phyloP scores from a whole-genome alignment of 1,284 basidiomycete genomes.

The Apiotrichum laibachii region DNA sequence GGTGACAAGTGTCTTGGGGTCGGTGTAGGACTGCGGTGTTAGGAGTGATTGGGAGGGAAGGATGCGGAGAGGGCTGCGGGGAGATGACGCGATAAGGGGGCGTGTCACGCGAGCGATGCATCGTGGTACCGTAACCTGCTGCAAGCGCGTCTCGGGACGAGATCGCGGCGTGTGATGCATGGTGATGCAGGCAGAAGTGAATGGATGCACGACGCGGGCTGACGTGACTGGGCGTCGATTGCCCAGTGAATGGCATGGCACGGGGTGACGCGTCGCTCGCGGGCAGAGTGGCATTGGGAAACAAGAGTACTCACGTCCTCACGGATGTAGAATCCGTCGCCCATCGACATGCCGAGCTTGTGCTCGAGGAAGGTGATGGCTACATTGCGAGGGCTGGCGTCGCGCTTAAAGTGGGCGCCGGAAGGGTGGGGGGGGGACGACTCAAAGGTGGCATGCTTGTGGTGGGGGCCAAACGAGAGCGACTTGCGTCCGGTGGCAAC shows the following conservation, averaged over 20 bases:
- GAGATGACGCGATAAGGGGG: not conserved
- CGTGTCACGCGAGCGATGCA: not conserved
- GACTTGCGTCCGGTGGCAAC: constrained; percentile 60
- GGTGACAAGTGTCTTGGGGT: constrained; percentile 73
- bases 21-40: constrained; percentile 80
- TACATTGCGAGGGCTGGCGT: constrained; percentile 27
- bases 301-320: constrained; percentile 48
- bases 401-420: constrained; percentile 8
- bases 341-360: constrained; percentile 30
- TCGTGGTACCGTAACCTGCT: no score
- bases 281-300: not conserved
- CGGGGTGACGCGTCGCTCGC: no score
- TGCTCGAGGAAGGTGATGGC: constrained; percentile 34
- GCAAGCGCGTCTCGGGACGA: no score
- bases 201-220: no score
- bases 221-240: no score
- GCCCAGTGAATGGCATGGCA: no score
- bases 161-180: no score
- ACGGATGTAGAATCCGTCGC: constrained; percentile 46
- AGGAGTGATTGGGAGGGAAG: constrained; percentile 50
- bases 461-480: constrained; percentile 71
- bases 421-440: constrained; percentile 53
- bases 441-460: constrained; percentile 67
- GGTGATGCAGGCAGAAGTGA: no score
- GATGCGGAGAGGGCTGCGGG: not conserved